phyloP scores from a whole-genome alignment of 106 monocot species.

The Iris macrosiphon region DNA sequence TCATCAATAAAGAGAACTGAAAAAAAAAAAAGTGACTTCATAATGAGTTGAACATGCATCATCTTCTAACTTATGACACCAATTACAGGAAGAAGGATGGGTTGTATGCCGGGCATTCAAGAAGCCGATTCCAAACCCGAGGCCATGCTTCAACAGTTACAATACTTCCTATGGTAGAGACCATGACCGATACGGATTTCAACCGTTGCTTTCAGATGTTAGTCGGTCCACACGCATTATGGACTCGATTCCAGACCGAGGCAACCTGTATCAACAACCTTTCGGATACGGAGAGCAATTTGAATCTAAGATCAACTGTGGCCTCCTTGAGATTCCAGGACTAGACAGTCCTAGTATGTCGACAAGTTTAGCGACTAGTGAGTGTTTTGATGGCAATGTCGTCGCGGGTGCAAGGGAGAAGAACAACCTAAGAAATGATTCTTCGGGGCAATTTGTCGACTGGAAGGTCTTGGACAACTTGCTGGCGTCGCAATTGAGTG shows the following conservation, averaged over 20 bases:
- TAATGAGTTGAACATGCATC: too few species aligned
- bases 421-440: background rate
- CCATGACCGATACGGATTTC: background rate
- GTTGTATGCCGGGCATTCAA: conserved; percentile 51
- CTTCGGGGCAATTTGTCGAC: conserved; percentile 15
- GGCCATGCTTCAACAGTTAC: conserved; percentile 17
- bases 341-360: conserved; percentile 20
- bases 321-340: conserved; percentile 14
- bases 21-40: too few species aligned
- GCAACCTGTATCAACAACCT: background rate
- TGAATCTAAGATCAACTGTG: background rate
- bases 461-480: conserved; percentile 31
- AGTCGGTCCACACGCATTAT: conserved; percentile 4
- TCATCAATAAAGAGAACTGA: too few species aligned
- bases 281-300: background rate
- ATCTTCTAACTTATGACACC: too few species aligned
- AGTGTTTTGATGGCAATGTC: background rate
- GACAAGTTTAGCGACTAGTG: background rate
- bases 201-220: background rate
- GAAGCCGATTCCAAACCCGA: conserved; percentile 36
- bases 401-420: background rate
- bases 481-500: conserved; percentile 18
- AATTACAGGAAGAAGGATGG: conserved; percentile 67
- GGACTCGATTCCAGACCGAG: background rate
- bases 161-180: conserved; percentile 8